phyloP scores from a whole-genome alignment of 805 yeast genomes.

The Saccharomycopsis sp. region DNA sequence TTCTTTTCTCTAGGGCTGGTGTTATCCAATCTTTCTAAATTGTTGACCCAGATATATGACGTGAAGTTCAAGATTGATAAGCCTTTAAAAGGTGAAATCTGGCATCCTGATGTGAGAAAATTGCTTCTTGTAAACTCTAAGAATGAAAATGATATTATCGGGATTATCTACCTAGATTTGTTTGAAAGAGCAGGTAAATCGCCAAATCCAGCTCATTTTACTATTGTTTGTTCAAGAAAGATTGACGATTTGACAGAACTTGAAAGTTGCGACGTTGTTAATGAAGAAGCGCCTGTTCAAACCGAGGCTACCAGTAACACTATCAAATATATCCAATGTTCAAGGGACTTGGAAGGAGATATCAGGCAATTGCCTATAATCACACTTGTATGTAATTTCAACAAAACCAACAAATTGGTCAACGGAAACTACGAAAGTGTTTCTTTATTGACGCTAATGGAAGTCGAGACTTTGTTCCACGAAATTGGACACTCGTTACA shows the following conservation, averaged over 20 bases:
- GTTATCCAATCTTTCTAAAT: constrained; percentile 69
- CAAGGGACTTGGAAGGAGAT: constrained; percentile 33
- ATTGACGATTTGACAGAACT: constrained; percentile 47
- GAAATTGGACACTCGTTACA: constrained; percentile 99
- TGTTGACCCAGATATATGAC: constrained; percentile 70
- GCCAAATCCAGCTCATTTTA: constrained; percentile 90
- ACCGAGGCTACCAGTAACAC: neutral
- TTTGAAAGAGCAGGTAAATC: constrained; percentile 72
- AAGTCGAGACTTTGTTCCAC: constrained; percentile 91
- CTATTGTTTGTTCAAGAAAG: constrained; percentile 88
- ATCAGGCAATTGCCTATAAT: constrained; percentile 82
- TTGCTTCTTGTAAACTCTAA: constrained; percentile 64
- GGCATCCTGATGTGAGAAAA: constrained; percentile 83
- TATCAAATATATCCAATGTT: constrained; percentile 20
- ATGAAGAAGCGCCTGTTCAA: constrained; percentile 8
- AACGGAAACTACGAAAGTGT: constrained; percentile 31
- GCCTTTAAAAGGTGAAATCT: constrained; percentile 67
- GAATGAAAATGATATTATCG: constrained; percentile 54
- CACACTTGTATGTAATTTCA: constrained; percentile 81
- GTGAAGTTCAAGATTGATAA: constrained; percentile 64
- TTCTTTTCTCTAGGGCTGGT: constrained; percentile 84
- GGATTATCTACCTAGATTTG: constrained; percentile 81
- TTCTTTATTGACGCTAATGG: constrained; percentile 61
- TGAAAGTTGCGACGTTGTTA: constrained; percentile 24
- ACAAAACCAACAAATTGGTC: constrained; percentile 32